Percentiles rank a stretch among this genome's conserved stretches.
Conservation (phyloP, 2,329 filamentous ascomycete genomes). For the Chalaropsis thielavioides region DNA sequence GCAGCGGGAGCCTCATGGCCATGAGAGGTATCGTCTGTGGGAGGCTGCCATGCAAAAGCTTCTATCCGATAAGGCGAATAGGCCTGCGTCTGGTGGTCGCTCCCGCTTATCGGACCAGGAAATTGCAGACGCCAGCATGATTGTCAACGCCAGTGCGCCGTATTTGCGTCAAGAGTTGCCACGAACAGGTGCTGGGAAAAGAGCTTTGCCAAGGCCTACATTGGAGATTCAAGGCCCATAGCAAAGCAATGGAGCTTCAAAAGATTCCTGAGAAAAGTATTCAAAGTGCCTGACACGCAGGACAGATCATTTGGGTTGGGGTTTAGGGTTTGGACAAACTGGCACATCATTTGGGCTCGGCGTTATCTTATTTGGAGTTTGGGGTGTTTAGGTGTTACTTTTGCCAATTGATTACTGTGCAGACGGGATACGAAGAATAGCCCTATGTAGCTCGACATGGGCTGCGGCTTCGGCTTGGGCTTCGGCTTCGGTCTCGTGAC, state of each 20-base stretch:
- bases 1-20: constrained; percentile 36
- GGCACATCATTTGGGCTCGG: not conserved
- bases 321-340: not conserved
- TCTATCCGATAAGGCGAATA: constrained; percentile 26
- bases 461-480: no score
- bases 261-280: not conserved
- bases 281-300: not conserved
- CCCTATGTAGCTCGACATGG: no score
- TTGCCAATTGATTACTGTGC: not conserved
- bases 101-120: constrained; percentile 25
- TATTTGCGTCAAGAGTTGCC: constrained; percentile 15
- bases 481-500: not conserved
- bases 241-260: not conserved
- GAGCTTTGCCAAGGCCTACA: constrained; percentile 6
- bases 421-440: no score
- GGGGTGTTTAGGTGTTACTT: not conserved
- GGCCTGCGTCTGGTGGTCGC: not conserved
- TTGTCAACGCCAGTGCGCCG: constrained; percentile 34
- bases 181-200: constrained; percentile 13
- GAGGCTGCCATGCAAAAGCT: constrained; percentile 46
- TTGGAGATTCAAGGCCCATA: constrained; percentile 14
- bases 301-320: no score
- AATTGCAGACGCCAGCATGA: constrained; percentile 49
- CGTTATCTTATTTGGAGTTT: constrained; percentile 1
- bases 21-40: constrained; percentile 45